Evolutionary conservation across 805 yeast genomes (phyloP).

Genomic region (Tetrapisispora pingtungensis): DNA sequence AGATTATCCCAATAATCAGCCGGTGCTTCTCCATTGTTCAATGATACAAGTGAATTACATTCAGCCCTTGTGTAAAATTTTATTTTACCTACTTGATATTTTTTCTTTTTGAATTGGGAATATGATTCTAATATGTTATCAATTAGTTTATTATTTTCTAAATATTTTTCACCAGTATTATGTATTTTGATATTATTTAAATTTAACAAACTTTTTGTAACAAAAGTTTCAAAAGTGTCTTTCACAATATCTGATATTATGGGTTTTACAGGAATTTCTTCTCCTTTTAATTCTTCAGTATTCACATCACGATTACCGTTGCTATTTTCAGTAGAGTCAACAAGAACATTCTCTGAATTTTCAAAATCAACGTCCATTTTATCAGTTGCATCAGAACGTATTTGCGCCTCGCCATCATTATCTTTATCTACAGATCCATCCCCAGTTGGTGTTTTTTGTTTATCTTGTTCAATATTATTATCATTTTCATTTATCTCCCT

Average conservation of each 20-base stretch:
- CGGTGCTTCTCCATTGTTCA: conserved; percentile 20
- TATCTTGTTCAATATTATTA: too few species aligned
- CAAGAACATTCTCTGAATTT: neutral
- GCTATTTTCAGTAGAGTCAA: too few species aligned
- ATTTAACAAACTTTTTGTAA: neutral
- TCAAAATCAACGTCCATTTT: neutral
- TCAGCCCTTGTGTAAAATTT: conserved; percentile 11
- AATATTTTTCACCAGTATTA: neutral
- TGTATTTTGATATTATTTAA: neutral
- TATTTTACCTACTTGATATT: conserved; percentile 12
- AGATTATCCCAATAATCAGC: conserved; percentile 24
- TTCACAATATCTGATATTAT: neutral
- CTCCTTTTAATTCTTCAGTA: neutral
- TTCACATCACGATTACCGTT: too few species aligned
- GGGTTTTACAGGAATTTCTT: neutral
- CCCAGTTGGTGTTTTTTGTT: too few species aligned
- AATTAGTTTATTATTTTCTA: neutral
- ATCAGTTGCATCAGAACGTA: neutral
- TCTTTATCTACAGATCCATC: too few species aligned
- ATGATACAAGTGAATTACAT: conserved; percentile 9
- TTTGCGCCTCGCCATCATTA: too few species aligned
- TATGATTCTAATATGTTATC: conserved; percentile 9
- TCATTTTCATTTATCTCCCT: neutral
- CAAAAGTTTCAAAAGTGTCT: neutral
- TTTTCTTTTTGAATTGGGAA: conserved; percentile 6